Evolutionary conservation across 2,329 filamentous ascomycete species (phyloP), one percentile per base, ranked within the genome.

Genomic region (Trichoderma sp.): DNA sequence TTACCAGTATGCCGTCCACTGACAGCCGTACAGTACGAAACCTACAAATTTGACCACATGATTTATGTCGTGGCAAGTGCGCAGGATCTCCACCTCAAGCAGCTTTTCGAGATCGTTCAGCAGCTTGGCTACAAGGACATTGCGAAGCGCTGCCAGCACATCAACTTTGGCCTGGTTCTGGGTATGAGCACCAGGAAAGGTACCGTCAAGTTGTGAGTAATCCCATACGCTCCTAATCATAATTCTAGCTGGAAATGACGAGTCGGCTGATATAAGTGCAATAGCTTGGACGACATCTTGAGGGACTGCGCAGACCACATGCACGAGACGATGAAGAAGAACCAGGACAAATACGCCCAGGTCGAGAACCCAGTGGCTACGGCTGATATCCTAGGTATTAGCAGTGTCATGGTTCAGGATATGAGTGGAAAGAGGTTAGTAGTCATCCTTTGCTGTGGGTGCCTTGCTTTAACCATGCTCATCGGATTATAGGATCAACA

Each of bases 321-420:
- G 96, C 95, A 98, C 85, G 93, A 97, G 73, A 93, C 97, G 66
- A 99, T 99, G 96, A 90, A 85, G 82, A 92, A 92, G 84, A 98
- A 98, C 81, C 87, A 92, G 77, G 86, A 88, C 79, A 99, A 99
- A 86, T 99, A 98, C 82, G 84, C 90, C 71, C 94, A 98, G 82
- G 91, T 99, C 23, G 92, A 91, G 78, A 86, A 98, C 80, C 95
- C 95, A 0, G 90, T 90, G 69, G 88, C 89, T 69, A 92, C 91
- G 11, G 94, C 96, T 73, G 96, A 98, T 83, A 93, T 89, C 12
- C 88, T 98, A 3, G 96, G 95, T 74, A 98, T 98, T 79, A 95
- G 92, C 74, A 92, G 93, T 79, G 95, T 98, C 79, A 98, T 98
- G 94, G 94, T 97, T 23, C 95, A 98, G 82, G 96, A 98, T 79